Conservation (phyloP, 2,329 filamentous ascomycete species). For the Stagonosporopsis chrysanthemi region DNA sequence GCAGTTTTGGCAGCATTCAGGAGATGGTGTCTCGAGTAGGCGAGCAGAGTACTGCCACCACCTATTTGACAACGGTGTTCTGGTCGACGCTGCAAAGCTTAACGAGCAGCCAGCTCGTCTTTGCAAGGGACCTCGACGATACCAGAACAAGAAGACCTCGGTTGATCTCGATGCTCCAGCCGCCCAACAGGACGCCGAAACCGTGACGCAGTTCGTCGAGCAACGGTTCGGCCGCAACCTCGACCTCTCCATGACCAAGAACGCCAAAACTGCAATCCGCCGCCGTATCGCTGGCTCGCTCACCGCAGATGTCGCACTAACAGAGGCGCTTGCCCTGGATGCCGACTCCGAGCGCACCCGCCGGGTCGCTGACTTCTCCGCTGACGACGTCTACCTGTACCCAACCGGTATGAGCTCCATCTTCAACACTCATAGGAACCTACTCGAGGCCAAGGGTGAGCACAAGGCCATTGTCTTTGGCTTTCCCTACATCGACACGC, state of each 20-base stretch:
- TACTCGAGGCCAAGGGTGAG: constrained; percentile 69
- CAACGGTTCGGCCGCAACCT: constrained; percentile 94
- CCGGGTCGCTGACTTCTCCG: constrained; percentile 69
- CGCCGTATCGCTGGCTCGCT: constrained; percentile 89
- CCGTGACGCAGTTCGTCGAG: constrained; percentile 76
- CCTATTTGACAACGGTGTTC: constrained; percentile 73
- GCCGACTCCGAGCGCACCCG: constrained; percentile 50
- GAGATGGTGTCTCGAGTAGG: constrained; percentile 89
- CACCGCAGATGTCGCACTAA: constrained; percentile 73
- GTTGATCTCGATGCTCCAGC: constrained; percentile 51
- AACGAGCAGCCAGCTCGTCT: constrained; percentile 48
- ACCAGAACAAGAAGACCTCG: constrained; percentile 68
- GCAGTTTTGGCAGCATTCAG: constrained; percentile 96
- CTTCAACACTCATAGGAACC: constrained; percentile 81
- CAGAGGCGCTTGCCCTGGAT: constrained; percentile 63
- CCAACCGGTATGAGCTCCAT: constrained; percentile 95
- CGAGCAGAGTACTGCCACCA: constrained; percentile 87
- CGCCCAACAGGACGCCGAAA: constrained; percentile 28
- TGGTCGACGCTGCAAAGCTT: constrained; percentile 59
- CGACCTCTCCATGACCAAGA: constrained; percentile 76
- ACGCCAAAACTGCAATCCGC: constrained; percentile 85
- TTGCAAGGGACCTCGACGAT: constrained; percentile 78
- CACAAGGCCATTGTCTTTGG: constrained; percentile 87
- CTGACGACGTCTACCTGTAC: constrained; percentile 88
- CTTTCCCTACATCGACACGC: constrained; percentile 96